Percentiles rank a stretch among this genome's conserved stretches.
These are phyloP conservation scores for Syzygium malaccense DNA, from an alignment of 441 rosid species.

Conservation along the genomic window DNA sequence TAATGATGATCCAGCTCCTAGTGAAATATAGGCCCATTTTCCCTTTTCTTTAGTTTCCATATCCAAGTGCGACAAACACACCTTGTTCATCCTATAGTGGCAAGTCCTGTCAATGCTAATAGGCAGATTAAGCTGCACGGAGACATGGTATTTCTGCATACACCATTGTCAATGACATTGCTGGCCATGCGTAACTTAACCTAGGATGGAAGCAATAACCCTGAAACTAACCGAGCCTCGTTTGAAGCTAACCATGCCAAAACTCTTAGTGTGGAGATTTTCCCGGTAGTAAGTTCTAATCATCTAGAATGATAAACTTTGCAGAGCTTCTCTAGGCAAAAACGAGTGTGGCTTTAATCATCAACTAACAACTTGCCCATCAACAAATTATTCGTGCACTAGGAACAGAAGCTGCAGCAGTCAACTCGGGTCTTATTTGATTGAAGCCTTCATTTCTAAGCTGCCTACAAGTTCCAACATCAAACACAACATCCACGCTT, in stretches of 20 bases:
- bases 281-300: neutral
- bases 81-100: neutral
- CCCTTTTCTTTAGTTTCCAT: neutral
- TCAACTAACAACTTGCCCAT: neutral
- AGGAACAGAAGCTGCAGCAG: neutral
- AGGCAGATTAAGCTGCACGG: neutral
- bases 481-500: neutral
- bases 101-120: neutral
- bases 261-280: neutral
- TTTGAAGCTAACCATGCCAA: neutral
- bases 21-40: neutral
- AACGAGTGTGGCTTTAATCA: neutral
- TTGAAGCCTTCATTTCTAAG: neutral
- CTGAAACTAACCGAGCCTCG: neutral
- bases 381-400: neutral
- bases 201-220: neutral
- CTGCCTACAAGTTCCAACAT: neutral
- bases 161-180: neutral
- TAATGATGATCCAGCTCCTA: neutral
- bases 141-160: neutral
- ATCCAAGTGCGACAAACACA: neutral
- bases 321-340: neutral
- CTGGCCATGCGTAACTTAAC: neutral
- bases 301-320: neutral
- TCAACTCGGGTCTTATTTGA: neutral